Percentiles rank a stretch among this genome's conserved stretches.
phyloP scores from a whole-genome alignment of 2,329 filamentous ascomycete species.

The Dactylellina sp. region DNA sequence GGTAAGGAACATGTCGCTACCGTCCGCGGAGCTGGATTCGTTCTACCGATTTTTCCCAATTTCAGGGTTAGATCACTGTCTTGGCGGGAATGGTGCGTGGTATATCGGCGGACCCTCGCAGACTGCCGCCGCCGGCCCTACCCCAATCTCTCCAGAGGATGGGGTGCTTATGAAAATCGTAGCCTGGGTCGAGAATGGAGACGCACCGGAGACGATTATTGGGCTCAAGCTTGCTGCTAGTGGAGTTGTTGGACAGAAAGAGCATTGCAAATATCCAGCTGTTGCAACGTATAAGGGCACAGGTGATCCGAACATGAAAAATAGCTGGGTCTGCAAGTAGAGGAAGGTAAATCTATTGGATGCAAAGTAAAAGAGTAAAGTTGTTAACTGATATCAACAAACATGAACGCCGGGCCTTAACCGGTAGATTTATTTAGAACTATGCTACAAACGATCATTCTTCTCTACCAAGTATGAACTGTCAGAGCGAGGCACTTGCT shows the following conservation, averaged over 20 bases:
- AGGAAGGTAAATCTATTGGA: no score
- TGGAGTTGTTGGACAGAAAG: neutral
- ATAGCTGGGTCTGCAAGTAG: no score
- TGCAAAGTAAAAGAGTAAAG: no score
- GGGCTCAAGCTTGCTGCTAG: conserved; percentile 16
- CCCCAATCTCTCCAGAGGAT: neutral
- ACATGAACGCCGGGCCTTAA: no score
- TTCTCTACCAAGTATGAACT: no score
- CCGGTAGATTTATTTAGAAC: no score
- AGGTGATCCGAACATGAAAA: no score
- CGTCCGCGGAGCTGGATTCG: conserved; percentile 57
- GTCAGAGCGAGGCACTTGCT: no score
- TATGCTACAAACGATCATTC: no score
- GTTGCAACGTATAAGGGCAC: conserved; percentile 10
- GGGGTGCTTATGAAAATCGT: conserved; percentile 66
- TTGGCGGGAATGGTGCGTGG: conserved; percentile 59
- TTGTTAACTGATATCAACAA: no score
- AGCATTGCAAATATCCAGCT: conserved; percentile 40
- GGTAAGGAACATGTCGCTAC: conserved; percentile 21
- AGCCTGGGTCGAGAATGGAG: conserved; percentile 67
- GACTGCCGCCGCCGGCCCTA: neutral
- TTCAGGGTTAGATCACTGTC: conserved; percentile 63
- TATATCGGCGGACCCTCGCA: conserved; percentile 28
- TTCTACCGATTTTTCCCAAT: conserved; percentile 62
- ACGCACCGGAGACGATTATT: conserved; percentile 61